phyloP scores from a whole-genome alignment of 768 basidiomycete genomes.

The Fibroporia radiculosa region DNA sequence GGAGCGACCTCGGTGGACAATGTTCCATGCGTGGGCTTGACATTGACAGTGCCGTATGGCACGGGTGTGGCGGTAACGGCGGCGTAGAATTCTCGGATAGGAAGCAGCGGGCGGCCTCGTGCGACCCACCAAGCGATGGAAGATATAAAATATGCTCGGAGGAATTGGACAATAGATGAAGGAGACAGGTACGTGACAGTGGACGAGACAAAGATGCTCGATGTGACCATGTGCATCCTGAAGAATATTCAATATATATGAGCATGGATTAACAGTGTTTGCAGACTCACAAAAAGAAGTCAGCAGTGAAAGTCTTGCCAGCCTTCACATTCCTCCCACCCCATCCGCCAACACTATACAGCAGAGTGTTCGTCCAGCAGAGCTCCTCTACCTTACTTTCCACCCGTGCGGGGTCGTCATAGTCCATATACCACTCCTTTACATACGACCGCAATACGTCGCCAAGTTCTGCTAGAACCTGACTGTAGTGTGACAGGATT shows the following conservation, averaged over 20 bases:
- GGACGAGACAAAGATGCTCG: constrained; percentile 54
- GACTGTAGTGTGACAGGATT: neutral
- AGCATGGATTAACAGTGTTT: neutral
- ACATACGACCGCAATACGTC: constrained; percentile 5
- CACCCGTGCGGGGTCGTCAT: constrained; percentile 22
- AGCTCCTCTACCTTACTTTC: constrained; percentile 57
- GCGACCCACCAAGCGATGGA: constrained; percentile 39
- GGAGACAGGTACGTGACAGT: constrained; percentile 29
- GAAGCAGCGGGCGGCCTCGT: constrained; percentile 41
- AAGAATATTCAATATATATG: neutral
- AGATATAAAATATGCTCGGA: constrained; percentile 51
- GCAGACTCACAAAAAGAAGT: constrained; percentile 49
- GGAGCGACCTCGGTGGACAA: constrained; percentile 26
- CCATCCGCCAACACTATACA: constrained; percentile 51
- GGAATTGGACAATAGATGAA: constrained; percentile 39
- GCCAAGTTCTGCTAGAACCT: constrained; percentile 6
- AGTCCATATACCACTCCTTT: constrained; percentile 13
- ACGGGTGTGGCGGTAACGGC: constrained; percentile 32
- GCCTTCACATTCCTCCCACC: constrained; percentile 28
- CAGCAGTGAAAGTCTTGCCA: constrained; percentile 33
- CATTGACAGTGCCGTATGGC: constrained; percentile 17
- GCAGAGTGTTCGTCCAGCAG: constrained; percentile 40
- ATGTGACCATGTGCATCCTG: constrained; percentile 61
- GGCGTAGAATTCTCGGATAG: constrained; percentile 28
- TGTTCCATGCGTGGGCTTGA: constrained; percentile 18